These are phyloP conservation scores for Parmales sp. DNA, from an alignment of 108 stramenopile species.

Conservation along the genomic window DNA sequence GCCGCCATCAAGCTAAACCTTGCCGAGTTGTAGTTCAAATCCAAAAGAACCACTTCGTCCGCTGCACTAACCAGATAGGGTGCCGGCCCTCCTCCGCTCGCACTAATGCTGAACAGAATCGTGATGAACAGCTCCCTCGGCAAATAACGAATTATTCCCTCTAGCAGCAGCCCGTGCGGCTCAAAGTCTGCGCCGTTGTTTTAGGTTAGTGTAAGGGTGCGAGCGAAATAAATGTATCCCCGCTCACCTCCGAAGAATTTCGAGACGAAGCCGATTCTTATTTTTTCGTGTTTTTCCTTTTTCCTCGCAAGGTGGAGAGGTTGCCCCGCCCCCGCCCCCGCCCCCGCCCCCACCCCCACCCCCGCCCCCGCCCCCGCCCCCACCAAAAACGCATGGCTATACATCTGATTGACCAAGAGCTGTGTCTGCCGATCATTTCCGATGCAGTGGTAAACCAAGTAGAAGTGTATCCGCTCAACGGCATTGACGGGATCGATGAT, in stretches of 20 bases:
- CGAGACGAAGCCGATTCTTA: slow-evolving; percentile 36
- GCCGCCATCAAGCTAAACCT: not conserved
- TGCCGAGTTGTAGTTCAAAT: not conserved
- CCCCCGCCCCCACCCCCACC: not conserved
- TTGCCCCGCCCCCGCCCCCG: not conserved
- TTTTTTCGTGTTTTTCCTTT: not conserved
- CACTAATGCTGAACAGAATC: slow-evolving; percentile 12
- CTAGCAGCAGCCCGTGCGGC: slow-evolving; percentile 46
- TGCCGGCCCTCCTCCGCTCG: not conserved
- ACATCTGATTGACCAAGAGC: slow-evolving; percentile 10
- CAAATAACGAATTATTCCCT: slow-evolving; percentile 27
- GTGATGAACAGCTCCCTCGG: slow-evolving; percentile 22
- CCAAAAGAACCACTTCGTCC: not conserved
- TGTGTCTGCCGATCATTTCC: slow-evolving; percentile 26
- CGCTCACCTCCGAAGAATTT: slow-evolving; percentile 18
- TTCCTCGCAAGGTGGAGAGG: not conserved
- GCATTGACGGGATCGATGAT: slow-evolving; percentile 9
- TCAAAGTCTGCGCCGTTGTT: slow-evolving; percentile 26
- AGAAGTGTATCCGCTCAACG: slow-evolving; percentile 31
- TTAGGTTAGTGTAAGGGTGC: not conserved
- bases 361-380: not conserved
- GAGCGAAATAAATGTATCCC: not conserved
- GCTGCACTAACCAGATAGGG: not conserved
- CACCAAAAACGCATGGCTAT: not conserved
- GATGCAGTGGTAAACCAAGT: slow-evolving; percentile 30